Percentiles rank a stretch among this genome's conserved stretches.
Conservation (phyloP, 768 basidiomycete genomes). For the Pulveroboletus sp. region DNA sequence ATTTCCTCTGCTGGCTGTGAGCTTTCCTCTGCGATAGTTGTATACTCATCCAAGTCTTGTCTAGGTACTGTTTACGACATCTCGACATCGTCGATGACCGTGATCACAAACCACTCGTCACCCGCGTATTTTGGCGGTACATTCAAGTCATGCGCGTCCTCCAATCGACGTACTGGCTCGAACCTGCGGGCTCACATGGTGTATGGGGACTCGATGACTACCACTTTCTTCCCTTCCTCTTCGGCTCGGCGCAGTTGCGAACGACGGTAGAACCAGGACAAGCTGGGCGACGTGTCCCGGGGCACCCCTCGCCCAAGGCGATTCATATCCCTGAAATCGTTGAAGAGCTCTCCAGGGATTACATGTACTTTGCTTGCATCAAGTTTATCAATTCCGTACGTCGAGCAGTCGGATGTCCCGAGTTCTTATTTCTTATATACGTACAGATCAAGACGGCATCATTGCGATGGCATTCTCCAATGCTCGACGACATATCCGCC, state of each 20-base stretch:
- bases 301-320: conserved; percentile 85
- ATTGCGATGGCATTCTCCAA: conserved; percentile 96
- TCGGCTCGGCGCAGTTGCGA: too few species aligned
- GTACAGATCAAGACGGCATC: conserved; percentile 90
- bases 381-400: conserved; percentile 91
- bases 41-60: neutral
- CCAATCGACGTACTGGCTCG: conserved; percentile 94
- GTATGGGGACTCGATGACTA: conserved; percentile 97
- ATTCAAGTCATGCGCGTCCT: conserved; percentile 84
- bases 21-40: conserved; percentile 25
- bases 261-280: neutral
- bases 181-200: conserved; percentile 98
- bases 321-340: conserved; percentile 91
- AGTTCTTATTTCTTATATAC: too few species aligned
- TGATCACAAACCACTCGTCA: conserved; percentile 76
- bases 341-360: conserved; percentile 87
- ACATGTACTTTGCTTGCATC: conserved; percentile 98
- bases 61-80: conserved; percentile 77
- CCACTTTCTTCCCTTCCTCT: too few species aligned
- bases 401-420: conserved; percentile 1
- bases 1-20: conserved; percentile 96
- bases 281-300: conserved; percentile 34
- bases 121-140: conserved; percentile 91
- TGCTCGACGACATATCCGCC: conserved; percentile 97
- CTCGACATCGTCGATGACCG: conserved; percentile 59